A percentile compares a stretch with the other conserved stretches of the same genome.
These are phyloP conservation scores for Pleurotus eryngii DNA, from an alignment of 768 basidiomycete species.

Conservation along the genomic window DNA sequence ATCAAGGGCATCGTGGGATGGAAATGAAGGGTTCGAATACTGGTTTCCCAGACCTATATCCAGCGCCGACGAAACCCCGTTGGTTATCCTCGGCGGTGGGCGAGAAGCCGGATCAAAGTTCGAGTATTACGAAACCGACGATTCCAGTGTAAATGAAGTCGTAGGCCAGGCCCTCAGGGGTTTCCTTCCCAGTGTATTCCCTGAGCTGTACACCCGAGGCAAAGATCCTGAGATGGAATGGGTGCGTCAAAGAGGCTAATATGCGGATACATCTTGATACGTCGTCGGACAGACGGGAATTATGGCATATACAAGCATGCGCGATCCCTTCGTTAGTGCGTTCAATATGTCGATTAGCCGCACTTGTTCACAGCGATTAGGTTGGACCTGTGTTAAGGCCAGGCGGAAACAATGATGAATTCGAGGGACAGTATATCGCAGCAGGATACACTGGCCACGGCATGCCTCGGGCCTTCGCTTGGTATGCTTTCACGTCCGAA, in stretches of 20 bases:
- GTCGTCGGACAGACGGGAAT: slow-evolving; percentile 63
- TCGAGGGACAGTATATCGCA: slow-evolving; percentile 63
- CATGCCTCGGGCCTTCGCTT: slow-evolving; percentile 74
- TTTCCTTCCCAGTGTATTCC: slow-evolving; percentile 60
- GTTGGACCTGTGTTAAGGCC: slow-evolving; percentile 56
- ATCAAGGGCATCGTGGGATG: slow-evolving; percentile 44
- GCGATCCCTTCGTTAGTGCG: slow-evolving; percentile 63
- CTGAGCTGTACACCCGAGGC: slow-evolving; percentile 44
- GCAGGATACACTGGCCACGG: slow-evolving; percentile 79
- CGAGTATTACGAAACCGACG: slow-evolving; percentile 56
- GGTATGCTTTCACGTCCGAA: slow-evolving; percentile 37
- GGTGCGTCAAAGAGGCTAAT: slow-evolving; percentile 39
- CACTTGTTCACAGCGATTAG: slow-evolving; percentile 26
- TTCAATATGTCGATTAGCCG: neutral
- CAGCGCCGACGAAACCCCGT: slow-evolving; percentile 30
- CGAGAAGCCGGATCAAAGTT: slow-evolving; percentile 42
- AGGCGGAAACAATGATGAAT: slow-evolving; percentile 19
- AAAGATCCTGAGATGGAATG: slow-evolving; percentile 76
- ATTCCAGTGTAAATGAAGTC: slow-evolving; percentile 44
- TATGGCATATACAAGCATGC: slow-evolving; percentile 65
- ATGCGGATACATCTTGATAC: neutral
- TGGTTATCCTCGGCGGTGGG: slow-evolving; percentile 74
- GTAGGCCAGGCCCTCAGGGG: slow-evolving; percentile 49
- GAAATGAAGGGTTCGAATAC: slow-evolving; percentile 60
- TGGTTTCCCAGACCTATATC: slow-evolving; percentile 71